phyloP scores from a whole-genome alignment of 148 eudicot species.

The Rhododendron ovatum region DNA sequence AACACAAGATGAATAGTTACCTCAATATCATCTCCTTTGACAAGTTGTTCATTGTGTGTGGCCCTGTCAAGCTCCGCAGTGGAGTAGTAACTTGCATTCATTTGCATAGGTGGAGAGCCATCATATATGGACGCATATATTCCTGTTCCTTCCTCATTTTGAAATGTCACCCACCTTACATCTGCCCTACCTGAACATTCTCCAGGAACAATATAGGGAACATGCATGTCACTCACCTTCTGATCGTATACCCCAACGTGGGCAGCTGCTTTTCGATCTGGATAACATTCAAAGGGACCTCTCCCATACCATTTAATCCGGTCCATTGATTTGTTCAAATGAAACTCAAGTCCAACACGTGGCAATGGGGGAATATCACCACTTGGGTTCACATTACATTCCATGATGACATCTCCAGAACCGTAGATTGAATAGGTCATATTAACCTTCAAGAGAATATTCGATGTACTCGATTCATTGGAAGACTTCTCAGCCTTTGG shows the following conservation, averaged over 20 bases:
- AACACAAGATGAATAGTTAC: conserved; percentile 21
- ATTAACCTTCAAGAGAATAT: conserved; percentile 39
- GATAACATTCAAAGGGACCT: conserved; percentile 95
- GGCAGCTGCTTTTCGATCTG: conserved; percentile 89
- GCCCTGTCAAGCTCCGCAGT: conserved; percentile 79
- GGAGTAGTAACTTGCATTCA: conserved; percentile 83
- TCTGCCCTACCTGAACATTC: conserved; percentile 93
- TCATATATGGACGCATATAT: conserved; percentile 67
- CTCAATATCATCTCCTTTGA: conserved; percentile 77
- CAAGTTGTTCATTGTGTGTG: conserved; percentile 72
- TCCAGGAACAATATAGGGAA: conserved; percentile 87
- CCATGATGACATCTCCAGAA: conserved; percentile 79
- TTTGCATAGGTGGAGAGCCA: conserved; percentile 86
- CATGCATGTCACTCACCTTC: conserved; percentile 77
- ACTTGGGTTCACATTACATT: conserved; percentile 50
- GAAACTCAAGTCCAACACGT: conserved; percentile 85
- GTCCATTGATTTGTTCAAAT: conserved; percentile 62
- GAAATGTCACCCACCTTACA: conserved; percentile 88
- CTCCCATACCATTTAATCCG: conserved; percentile 79
- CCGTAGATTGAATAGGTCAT: conserved; percentile 57
- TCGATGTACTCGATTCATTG: conserved; percentile 24
- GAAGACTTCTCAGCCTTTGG: conserved; percentile 27
- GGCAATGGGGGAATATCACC: conserved; percentile 84
- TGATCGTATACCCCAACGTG: conserved; percentile 66
- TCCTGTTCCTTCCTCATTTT: conserved; percentile 56